Base-by-base conservation (phyloP, 2,329 filamentous ascomycete species). In the Knoxdaviesia capensis region DNA sequence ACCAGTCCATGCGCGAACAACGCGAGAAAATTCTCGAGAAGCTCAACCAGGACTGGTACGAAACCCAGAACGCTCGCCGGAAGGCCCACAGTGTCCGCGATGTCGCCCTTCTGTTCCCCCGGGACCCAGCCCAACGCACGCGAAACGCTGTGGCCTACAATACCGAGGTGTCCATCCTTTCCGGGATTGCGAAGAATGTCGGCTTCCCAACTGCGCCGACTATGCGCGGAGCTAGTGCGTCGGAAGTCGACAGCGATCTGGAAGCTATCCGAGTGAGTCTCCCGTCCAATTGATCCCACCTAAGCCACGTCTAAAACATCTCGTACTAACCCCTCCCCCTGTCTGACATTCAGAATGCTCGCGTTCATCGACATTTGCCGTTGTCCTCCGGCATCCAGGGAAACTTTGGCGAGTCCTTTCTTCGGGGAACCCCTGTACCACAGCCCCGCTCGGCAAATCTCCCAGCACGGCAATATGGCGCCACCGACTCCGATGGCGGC, bases 161-260 rank as follows among this genome's bases (percentile, higher is more conserved):
- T 56, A 82, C 80, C 49, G 90, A 98, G 56, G 87, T 98, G 5
- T 93, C 87, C 0, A 75, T 94, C 31, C 64, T 98, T 44, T 79
- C 87, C 5, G 88, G 88, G 34, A 69, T 96, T 41, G 87, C 88
- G 34, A 96, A 94, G 60, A 87, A 94, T 56, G 78, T 93, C 53
- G 90, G 90, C 29, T 98, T 98, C 60, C 90, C 90, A 34, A 87
- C 88, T 32, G 90, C 87, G n/a, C 90, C 90, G 20, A 70, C 82
- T 33, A 79, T 98, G 59, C 68, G 68, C 44, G 71, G 81, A 36
- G 81, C 83, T 30, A 77, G 79, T 34, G 59, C 70, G 28, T 65
- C 71, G 7, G 85, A 94, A 53, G 61, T 90, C 39, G 84, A 94
- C 43, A 80, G 88, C 40, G 90, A 98, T 60, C 65, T 96, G 48